Base-by-base conservation (phyloP, 2,329 filamentous ascomycete species). In the Ilyonectria robusta region DNA sequence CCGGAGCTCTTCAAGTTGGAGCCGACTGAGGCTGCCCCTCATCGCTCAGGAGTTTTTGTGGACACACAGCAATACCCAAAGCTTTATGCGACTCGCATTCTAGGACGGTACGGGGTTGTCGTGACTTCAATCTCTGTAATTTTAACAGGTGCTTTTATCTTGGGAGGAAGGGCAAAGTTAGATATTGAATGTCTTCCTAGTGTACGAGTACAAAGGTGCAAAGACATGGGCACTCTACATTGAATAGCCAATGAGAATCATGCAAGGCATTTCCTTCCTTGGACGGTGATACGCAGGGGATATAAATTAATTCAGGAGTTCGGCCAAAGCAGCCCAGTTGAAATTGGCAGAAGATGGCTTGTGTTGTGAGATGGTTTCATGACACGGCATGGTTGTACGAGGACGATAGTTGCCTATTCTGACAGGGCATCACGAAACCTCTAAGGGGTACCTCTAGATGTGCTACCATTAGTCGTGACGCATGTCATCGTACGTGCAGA, bases 1-100 rank as follows among this genome's bases (percentile, higher is more conserved):
- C 51, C 62, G 58, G 55, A 59, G 53, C 50, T 53, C 53, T 37
- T 37, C 46, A 23, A 54, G 44, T 42, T 57, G 59, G 51, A 35
- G n/a, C 31, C 50, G 31, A 53, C 10, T 19, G 31, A 35, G n/a
- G 29, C 17, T 15, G 8, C 31, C 19, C 50, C 11, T 53, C 31
- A 35, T 13, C 2, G 13, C 4, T 35, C 50, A 13, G n/a, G 50
- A 37, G 50, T 53, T 35, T 53, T 13, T n/a, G 29, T 11, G 10
- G 10, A 19, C 31, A 37, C 9, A 15, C 21, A n/a, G 21, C 50
- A 53, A 23, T 35, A 21, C n/a, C 50, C 31, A 15, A 42, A 13
- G n/a, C 19, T 37, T 35, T 35, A 21, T 53, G 31, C 31, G 31
- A 35, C 29, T n/a, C 15, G 29, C 10, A 2, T 13, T 51, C 10